Evolutionary conservation across 148 eudicot species (phyloP).

Genomic region (Persicaria maculosa): DNA sequence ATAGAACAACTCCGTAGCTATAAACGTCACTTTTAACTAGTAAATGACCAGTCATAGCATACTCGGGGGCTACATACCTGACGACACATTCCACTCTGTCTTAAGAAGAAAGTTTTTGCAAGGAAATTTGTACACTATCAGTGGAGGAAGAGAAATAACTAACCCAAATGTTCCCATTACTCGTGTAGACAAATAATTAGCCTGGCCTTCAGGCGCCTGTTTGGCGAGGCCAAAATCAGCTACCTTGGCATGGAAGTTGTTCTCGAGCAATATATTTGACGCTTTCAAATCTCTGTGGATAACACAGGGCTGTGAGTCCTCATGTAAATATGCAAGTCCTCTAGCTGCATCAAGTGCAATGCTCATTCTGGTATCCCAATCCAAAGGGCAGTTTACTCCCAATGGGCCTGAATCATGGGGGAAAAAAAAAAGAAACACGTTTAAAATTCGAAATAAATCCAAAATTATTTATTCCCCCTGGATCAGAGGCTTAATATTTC

Average conservation of each 20-base stretch:
- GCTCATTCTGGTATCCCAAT: constrained; percentile 95
- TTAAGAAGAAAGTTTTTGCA: not conserved
- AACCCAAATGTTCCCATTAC: constrained; percentile 99
- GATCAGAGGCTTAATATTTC: not conserved
- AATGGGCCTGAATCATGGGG: constrained; percentile 54
- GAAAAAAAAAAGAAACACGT: not conserved
- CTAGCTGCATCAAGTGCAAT: constrained; percentile 98
- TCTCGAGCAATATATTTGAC: constrained; percentile 85
- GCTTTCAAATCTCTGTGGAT: constrained; percentile 97
- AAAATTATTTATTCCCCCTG: not conserved
- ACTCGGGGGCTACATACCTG: constrained; percentile 97
- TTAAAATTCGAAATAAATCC: not conserved
- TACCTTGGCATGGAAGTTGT: constrained; percentile 83
- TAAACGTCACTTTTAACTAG: constrained; percentile 96
- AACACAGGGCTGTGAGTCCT: constrained; percentile 94
- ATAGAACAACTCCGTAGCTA: constrained; percentile 95
- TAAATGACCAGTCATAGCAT: constrained; percentile 98
- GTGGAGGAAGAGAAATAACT: constrained; percentile 19
- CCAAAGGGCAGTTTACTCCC: constrained; percentile 85
- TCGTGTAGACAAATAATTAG: constrained; percentile 76
- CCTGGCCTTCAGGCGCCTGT: constrained; percentile 89
- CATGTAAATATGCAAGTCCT: constrained; percentile 95
- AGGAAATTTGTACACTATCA: not conserved
- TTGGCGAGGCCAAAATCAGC: constrained; percentile 98
- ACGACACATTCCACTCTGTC: constrained; percentile 15